A percentile compares a stretch with the other conserved stretches of the same genome.
phyloP scores from a whole-genome alignment of 495 filamentous ascomycete species.

The Aspergillus cavernicola region DNA sequence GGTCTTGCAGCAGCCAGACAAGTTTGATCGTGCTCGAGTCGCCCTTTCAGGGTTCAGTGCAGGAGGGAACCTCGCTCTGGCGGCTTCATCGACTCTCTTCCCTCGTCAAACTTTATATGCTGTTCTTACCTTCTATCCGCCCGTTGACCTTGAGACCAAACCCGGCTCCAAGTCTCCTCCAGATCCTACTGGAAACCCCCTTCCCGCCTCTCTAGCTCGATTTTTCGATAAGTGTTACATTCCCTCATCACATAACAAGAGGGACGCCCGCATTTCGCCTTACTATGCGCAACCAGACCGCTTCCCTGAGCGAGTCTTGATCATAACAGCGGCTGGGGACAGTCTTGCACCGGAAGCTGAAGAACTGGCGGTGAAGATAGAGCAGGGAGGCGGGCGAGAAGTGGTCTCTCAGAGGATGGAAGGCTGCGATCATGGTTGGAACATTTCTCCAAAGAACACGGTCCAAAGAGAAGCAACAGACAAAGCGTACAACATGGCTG shows the following conservation, averaged over 20 bases:
- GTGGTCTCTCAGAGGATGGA: slow-evolving; percentile 40
- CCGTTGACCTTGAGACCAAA: slow-evolving; percentile 28
- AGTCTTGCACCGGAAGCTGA: slow-evolving; percentile 40
- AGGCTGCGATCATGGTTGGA: slow-evolving; percentile 40
- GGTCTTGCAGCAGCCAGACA: slow-evolving; percentile 26
- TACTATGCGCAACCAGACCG: slow-evolving; percentile 32
- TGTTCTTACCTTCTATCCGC: slow-evolving; percentile 41
- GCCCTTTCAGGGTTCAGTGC: slow-evolving; percentile 46
- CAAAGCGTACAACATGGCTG: slow-evolving; percentile 32
- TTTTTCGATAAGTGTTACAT: slow-evolving; percentile 34
- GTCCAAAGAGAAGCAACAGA: slow-evolving; percentile 31
- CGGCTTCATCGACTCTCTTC: slow-evolving; percentile 33
- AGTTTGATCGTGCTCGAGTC: slow-evolving; percentile 33
- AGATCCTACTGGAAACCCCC: slow-evolving; percentile 18
- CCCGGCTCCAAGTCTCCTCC: slow-evolving; percentile 25
- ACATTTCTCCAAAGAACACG: slow-evolving; percentile 29
- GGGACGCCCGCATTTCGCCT: slow-evolving; percentile 47
- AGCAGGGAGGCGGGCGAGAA: slow-evolving; percentile 24
- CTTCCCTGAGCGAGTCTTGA: slow-evolving; percentile 38
- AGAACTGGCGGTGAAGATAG: slow-evolving; percentile 34
- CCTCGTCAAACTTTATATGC: slow-evolving; percentile 37
- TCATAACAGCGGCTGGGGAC: slow-evolving; percentile 44
- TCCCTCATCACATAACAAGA: slow-evolving; percentile 27
- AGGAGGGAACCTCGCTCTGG: slow-evolving; percentile 43
- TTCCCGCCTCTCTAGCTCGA: slow-evolving; percentile 25